Evolutionary conservation across 495 filamentous ascomycete species (phyloP), one percentile per base, ranked within the genome.

Genomic region (Penicillium cosmopolitanum): DNA sequence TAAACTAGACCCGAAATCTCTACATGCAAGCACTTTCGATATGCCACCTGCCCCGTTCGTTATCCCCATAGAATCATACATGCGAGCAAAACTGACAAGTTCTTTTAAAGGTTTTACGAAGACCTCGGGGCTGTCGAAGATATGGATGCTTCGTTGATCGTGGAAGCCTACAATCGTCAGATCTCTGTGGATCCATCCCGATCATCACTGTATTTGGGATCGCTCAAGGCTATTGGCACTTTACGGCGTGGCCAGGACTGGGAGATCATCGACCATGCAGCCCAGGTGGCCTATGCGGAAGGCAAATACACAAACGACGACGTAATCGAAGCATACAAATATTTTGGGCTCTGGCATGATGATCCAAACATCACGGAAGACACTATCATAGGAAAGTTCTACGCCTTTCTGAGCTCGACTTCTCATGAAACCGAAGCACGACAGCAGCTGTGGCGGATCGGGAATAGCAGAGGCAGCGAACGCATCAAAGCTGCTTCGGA

Each of bases 341-440:
- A 78, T 53, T 82, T 89, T 55, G 78, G 75, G 10, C 65, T 87
- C 1, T 65, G 67, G 16, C 57, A 67, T 23, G 62, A 79, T 33
- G 72, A 76, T 31, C 46, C 44, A 6, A 60, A 64, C 34, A 64
- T 83, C 40, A 77, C 73, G 5, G 85, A 88, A 19, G 83, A 86
- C 9, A 75, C 63, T 50, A 85, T 89, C 31, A 78, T 87, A 51
- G 80, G 81, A 10, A 78, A 70, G 40, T 89, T 85, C 58, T 81
- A 82, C 52, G 75, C 83, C 8, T 80, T 80, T 31, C 57, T 87
- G 31, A 68, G 71, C 55, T 66, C 72, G 5, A 80, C 81, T 36
- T 71, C 71, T 9, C 76, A 80, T 46, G 81, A 84, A 55, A 67
- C 71, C 6, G 79, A 86, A 64, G 68, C 80, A 33, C 80, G 85